phyloP scores from a whole-genome alignment of 2,329 filamentous ascomycete genomes.

The Ceratocystis diversiconidia region DNA sequence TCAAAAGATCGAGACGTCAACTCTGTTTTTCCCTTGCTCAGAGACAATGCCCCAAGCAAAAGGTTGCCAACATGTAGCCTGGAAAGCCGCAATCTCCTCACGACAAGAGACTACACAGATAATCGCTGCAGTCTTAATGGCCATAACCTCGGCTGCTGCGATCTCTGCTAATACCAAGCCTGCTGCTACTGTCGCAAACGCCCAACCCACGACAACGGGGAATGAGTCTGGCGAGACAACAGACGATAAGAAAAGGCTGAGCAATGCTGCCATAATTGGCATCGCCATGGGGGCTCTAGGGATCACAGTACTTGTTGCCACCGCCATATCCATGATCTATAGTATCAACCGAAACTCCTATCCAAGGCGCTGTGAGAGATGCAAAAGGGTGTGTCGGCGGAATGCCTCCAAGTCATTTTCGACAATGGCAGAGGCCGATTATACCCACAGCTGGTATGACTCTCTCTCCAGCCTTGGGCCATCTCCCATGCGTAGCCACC shows the following conservation, averaged over 20 bases:
- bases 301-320: background rate
- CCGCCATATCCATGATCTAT: background rate
- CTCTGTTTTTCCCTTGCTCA: too few species aligned
- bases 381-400: background rate
- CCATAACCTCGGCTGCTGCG: background rate
- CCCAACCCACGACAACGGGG: too few species aligned
- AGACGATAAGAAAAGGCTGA: background rate
- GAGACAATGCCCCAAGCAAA: too few species aligned
- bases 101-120: background rate
- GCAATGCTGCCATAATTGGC: constrained; percentile 13
- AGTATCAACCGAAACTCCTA: background rate
- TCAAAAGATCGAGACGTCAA: too few species aligned
- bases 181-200: background rate
- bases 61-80: too few species aligned
- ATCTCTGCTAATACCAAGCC: background rate
- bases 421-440: background rate
- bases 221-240: background rate
- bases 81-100: too few species aligned
- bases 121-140: background rate
- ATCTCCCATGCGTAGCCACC: background rate
- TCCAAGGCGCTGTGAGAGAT: background rate
- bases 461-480: background rate
- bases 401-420: background rate
- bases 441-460: background rate
- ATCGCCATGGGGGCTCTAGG: constrained; percentile 14